Evolutionary conservation across 2,329 filamentous ascomycete species (phyloP), one percentile per base, ranked within the genome.

Genomic region (Penicillium palitans): DNA sequence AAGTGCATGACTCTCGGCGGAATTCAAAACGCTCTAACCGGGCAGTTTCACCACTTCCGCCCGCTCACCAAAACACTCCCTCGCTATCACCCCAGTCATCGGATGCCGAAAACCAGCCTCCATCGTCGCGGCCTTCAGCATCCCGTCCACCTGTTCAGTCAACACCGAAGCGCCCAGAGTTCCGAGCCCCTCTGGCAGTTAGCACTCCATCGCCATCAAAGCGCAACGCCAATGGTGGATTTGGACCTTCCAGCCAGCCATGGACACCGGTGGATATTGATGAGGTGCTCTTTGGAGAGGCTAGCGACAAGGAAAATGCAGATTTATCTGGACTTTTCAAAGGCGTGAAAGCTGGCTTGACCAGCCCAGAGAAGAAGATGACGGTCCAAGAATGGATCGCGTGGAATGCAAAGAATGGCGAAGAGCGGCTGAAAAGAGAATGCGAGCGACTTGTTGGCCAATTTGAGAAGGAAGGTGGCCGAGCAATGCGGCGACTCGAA

Each of bases 371-470:
- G 78, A 92, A 89, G 79, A 81, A 83, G 39, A 96, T 99, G 93
- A 93, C 87, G 6, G 91, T 98, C 0, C 91, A 96, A 73, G 87
- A 97, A 74, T 99, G 93, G 91, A 89, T 99, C 40, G 81, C 87
- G 58, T 84, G 88, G 75, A 93, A 95, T 65, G 95, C 95, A 0
- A 83, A 84, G 60, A 81, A 88, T 70, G 91, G 90, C 0, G 93
- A 98, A 78, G 85, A 87, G 74, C 88, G 87, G 72, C 79, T 99
- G 55, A 88, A 88, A 70, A 78, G 82, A 37, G 90, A 96, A 72
- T 96, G 92, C 70, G 93, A 98, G 78, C 79, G 85, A 27, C 84
- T 96, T 74, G 91, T 99, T 6, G 84, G 83, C 59, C 80, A 84
- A 9, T 98, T 98, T 73, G 93, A 98, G 77, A 86, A 80, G 59